Conservation (phyloP, 129 eudicot species). For the Heracleum sosnowskyi region DNA sequence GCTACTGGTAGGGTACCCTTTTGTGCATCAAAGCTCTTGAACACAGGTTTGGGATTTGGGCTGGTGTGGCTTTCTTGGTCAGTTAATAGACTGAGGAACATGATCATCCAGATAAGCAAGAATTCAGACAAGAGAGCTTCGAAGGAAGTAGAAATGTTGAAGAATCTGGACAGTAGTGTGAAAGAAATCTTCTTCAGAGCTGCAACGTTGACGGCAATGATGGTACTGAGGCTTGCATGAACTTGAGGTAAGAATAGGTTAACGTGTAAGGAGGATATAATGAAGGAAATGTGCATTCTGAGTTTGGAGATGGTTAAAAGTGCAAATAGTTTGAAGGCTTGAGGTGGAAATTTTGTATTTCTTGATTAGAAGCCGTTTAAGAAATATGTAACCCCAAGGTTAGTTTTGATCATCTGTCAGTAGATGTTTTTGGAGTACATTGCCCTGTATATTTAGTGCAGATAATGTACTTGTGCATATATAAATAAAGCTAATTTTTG, state of each 20-base stretch:
- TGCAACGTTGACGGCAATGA: conserved; percentile 55
- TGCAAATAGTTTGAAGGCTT: neutral
- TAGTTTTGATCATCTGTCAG: neutral
- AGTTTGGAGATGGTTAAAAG: neutral
- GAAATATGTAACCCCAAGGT: neutral
- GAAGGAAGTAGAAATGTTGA: conserved; percentile 68
- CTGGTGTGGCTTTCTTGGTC: conserved; percentile 95
- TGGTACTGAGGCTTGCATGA: conserved; percentile 39
- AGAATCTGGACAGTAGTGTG: conserved; percentile 44
- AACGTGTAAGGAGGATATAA: neutral
- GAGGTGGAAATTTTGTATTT: neutral
- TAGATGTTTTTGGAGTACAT: neutral
- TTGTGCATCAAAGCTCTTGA: conserved; percentile 53
- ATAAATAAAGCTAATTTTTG: neutral
- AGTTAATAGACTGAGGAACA: conserved; percentile 59
- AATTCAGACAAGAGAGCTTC: conserved; percentile 34
- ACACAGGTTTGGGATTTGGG: conserved; percentile 77
- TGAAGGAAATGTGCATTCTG: neutral
- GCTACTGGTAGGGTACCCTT: conserved; percentile 55
- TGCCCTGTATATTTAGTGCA: neutral
- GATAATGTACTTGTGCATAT: neutral
- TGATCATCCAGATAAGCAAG: conserved; percentile 50
- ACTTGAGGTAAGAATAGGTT: neutral
- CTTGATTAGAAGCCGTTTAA: neutral
- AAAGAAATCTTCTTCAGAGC: conserved; percentile 68